A percentile compares a stretch with the other conserved stretches of the same genome.
Conservation (phyloP, 2,329 filamentous ascomycete species). For the Decorospora gaudefroyi region DNA sequence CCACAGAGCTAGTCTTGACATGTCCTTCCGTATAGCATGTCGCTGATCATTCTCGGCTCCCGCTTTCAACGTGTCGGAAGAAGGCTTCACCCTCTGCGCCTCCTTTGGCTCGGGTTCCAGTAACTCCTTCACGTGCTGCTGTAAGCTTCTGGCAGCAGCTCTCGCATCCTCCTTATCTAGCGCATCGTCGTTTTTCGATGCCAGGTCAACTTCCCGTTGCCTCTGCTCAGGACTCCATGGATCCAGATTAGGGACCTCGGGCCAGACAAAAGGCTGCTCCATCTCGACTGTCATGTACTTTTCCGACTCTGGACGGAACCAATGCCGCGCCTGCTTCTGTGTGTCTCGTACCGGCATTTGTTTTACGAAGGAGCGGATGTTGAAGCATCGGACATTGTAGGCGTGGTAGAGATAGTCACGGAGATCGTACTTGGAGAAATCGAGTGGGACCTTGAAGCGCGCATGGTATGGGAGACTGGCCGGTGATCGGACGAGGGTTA, state of each 20-base stretch:
- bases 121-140: constrained; percentile 35
- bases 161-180: constrained; percentile 18
- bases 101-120: constrained; percentile 15
- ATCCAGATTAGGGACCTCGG: constrained; percentile 63
- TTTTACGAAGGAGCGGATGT: constrained; percentile 79
- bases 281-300: constrained; percentile 98
- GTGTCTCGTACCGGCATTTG: constrained; percentile 66
- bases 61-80: no score
- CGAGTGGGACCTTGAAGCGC: constrained; percentile 86
- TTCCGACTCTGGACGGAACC: constrained; percentile 70
- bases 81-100: constrained; percentile 7
- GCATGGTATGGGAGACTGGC: constrained; percentile 78
- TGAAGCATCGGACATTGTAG: constrained; percentile 71
- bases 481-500: constrained; percentile 76
- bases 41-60: no score
- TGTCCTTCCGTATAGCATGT: constrained; percentile 42
- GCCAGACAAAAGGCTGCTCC: constrained; percentile 85
- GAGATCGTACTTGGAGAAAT: constrained; percentile 94
- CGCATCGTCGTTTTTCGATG: constrained; percentile 11
- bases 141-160: constrained; percentile 23
- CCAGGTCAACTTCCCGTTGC: constrained; percentile 39
- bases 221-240: constrained; percentile 52
- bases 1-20: constrained; percentile 47
- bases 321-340: constrained; percentile 56
- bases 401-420: constrained; percentile 90